Conservation (phyloP, 176 grass and related monocot genomes). For the Cocos nucifera region DNA sequence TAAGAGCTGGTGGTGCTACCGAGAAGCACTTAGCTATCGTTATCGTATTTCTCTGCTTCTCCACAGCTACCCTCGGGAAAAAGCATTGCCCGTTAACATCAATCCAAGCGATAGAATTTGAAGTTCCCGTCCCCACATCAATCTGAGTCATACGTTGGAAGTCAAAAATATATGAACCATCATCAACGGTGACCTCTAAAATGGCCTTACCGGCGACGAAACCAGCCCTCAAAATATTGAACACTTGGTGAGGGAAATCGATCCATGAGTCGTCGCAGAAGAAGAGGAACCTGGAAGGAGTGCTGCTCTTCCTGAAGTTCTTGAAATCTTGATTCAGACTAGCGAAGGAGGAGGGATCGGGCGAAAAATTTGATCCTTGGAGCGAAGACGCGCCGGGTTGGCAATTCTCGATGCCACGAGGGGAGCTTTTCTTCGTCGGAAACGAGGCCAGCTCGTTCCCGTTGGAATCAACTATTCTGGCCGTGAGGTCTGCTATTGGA, state of each 20-base stretch:
- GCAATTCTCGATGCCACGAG: neutral
- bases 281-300: neutral
- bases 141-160: constrained; percentile 1
- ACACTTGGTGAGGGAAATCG: neutral
- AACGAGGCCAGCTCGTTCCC: no score
- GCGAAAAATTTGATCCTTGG: constrained; percentile 14
- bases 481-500: no score
- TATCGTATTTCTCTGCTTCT: neutral
- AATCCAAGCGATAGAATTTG: constrained; percentile 6
- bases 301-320: neutral
- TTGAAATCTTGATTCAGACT: neutral
- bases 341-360: neutral
- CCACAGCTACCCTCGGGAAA: neutral
- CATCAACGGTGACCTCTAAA: neutral
- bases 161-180: neutral
- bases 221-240: neutral
- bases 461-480: no score
- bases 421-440: neutral
- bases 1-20: neutral
- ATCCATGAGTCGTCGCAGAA: neutral
- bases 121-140: neutral
- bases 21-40: neutral
- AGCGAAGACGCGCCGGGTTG: constrained; percentile 2
- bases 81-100: neutral
- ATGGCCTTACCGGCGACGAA: constrained; percentile 7